Percentiles rank a stretch among this genome's conserved stretches.
Evolutionary conservation across 164 flowering plant species (phyloP).

Genomic region (Euptelea pleiosperma): DNA sequence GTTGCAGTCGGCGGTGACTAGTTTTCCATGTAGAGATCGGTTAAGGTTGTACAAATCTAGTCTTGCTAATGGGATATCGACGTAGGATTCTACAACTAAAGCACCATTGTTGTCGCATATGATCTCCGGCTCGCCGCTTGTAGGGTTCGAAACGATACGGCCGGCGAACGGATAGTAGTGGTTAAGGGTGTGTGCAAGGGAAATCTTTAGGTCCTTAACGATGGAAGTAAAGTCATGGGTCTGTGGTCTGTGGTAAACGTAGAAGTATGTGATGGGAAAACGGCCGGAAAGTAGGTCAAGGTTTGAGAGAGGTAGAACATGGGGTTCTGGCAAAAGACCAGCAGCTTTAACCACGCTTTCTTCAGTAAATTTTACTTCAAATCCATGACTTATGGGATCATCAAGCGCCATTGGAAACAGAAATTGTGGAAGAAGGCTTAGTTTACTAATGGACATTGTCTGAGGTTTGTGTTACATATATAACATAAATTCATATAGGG

Average conservation of each 20-base stretch:
- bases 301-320: slow-evolving; percentile 39
- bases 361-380: too few species aligned
- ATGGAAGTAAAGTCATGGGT: slow-evolving; percentile 1
- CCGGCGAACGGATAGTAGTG: slow-evolving; percentile 49
- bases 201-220: slow-evolving; percentile 22
- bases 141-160: slow-evolving; percentile 27
- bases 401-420: too few species aligned
- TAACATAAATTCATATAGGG: too few species aligned
- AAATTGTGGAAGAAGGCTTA: background rate
- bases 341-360: slow-evolving; percentile 34
- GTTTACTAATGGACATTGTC: too few species aligned
- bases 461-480: too few species aligned
- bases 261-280: slow-evolving; percentile 54
- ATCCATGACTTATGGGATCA: too few species aligned
- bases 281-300: slow-evolving; percentile 59
- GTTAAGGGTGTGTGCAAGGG: slow-evolving; percentile 33
- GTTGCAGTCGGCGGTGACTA: slow-evolving; percentile 23
- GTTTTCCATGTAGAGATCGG: slow-evolving; percentile 31
- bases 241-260: slow-evolving; percentile 28
- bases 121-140: slow-evolving; percentile 43
- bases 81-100: slow-evolving; percentile 32
- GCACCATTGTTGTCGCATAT: slow-evolving; percentile 47
- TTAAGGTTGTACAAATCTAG: slow-evolving; percentile 41
- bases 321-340: slow-evolving; percentile 7
- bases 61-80: slow-evolving; percentile 24